Percentiles rank a stretch among this genome's conserved stretches.
These are phyloP conservation scores for Yamadazyma blattariae DNA, from an alignment of 1,139 yeast species.

Conservation along the genomic window DNA sequence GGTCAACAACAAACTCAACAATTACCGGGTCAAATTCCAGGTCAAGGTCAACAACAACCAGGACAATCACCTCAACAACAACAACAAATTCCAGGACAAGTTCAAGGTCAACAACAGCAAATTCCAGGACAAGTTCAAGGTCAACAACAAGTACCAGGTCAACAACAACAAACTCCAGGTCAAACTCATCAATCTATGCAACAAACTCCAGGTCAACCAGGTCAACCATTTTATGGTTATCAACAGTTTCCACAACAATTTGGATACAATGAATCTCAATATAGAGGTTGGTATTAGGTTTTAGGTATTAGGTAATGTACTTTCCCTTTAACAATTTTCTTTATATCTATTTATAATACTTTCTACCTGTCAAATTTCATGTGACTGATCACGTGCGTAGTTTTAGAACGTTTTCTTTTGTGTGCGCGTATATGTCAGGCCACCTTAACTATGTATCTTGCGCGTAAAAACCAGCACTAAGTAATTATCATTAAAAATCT, in stretches of 20 bases:
- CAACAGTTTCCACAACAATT: slow-evolving; percentile 55
- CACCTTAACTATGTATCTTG: no score
- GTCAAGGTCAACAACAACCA: slow-evolving; percentile 8
- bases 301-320: no score
- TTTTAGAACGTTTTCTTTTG: no score
- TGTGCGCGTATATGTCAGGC: no score
- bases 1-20: slow-evolving; percentile 17
- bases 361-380: no score
- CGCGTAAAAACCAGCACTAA: slow-evolving; percentile 7
- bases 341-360: no score
- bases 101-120: slow-evolving; percentile 7
- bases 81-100: slow-evolving; percentile 2
- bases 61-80: slow-evolving; percentile 15
- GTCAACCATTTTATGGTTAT: slow-evolving; percentile 35
- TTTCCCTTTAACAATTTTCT: no score
- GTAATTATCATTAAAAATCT: slow-evolving; percentile 4
- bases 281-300: slow-evolving; percentile 34
- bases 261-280: slow-evolving; percentile 47
- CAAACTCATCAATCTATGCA: slow-evolving; percentile 9
- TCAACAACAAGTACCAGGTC: slow-evolving; percentile 5
- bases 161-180: slow-evolving; percentile 22
- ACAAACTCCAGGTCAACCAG: slow-evolving; percentile 17
- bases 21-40: slow-evolving; percentile 4
- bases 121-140: slow-evolving; percentile 1
- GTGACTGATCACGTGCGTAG: no score